These are phyloP conservation scores for Centrapalus pauciflorus DNA, from an alignment of 129 eudicot species.

Conservation along the genomic window DNA sequence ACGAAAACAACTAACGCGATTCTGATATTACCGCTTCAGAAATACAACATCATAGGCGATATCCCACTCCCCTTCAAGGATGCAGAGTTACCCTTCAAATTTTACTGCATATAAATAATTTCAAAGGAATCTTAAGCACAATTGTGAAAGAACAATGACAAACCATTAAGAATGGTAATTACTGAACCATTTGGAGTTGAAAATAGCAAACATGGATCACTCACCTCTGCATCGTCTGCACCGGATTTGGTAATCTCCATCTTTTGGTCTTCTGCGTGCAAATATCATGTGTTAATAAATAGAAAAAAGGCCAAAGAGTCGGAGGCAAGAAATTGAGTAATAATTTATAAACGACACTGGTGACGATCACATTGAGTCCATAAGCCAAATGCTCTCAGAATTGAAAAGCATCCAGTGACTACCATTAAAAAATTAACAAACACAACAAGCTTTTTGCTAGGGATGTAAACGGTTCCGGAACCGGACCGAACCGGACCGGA, in stretches of 20 bases:
- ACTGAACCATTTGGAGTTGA: neutral
- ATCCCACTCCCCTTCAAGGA: conserved; percentile 12
- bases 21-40: conserved; percentile 25
- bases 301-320: neutral
- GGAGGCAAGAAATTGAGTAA: no score
- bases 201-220: neutral
- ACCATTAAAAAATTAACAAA: neutral
- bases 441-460: no score
- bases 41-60: conserved; percentile 30
- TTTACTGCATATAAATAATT: conserved; percentile 20
- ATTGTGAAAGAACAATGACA: neutral
- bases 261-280: conserved; percentile 37
- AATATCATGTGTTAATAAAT: neutral
- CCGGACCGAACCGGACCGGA: no score
- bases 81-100: conserved; percentile 18
- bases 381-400: neutral
- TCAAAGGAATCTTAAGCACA: conserved; percentile 1
- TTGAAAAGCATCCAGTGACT: neutral
- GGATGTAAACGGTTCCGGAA: no score
- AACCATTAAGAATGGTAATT: neutral
- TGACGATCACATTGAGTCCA: no score
- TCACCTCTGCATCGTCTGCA: conserved; percentile 36
- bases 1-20: conserved; percentile 23
- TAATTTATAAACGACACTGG: no score
- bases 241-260: conserved; percentile 44